These are phyloP conservation scores for Acer campestre DNA, from an alignment of 345 rosid genomes.

Conservation along the genomic window DNA sequence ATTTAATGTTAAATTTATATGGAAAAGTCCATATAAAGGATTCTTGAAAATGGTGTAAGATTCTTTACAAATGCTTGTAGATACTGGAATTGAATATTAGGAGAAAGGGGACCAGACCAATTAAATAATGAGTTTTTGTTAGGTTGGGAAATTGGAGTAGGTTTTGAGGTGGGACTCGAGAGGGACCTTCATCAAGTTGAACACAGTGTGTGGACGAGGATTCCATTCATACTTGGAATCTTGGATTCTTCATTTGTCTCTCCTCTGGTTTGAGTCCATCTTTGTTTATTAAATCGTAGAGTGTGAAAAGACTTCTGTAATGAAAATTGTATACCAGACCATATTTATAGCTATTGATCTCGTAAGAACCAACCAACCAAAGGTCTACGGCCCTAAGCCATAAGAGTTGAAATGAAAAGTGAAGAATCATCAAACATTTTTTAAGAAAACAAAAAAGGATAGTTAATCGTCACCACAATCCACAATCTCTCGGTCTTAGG, in stretches of 20 bases:
- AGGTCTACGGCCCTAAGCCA: background rate
- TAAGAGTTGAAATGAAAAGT: no score
- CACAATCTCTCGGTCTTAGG: background rate
- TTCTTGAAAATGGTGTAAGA: background rate
- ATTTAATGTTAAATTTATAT: background rate
- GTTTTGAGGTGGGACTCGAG: background rate
- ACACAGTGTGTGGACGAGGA: background rate
- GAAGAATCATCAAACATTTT: background rate
- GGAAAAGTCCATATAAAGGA: background rate
- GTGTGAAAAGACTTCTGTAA: no score
- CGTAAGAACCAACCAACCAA: background rate
- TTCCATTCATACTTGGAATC: background rate
- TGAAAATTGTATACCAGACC: no score
- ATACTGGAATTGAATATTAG: background rate
- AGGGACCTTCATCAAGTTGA: background rate
- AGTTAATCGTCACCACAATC: background rate
- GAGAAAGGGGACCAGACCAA: background rate
- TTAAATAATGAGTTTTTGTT: background rate
- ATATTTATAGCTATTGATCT: no score
- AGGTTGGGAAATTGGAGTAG: background rate
- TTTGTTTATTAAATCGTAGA: no score
- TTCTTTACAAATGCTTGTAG: constrained; percentile 1
- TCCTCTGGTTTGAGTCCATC: background rate
- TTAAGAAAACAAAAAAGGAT: no score
- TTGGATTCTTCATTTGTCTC: background rate